Base-by-base conservation (phyloP, 257 asterid species). In the Fraxinus excelsior region DNA sequence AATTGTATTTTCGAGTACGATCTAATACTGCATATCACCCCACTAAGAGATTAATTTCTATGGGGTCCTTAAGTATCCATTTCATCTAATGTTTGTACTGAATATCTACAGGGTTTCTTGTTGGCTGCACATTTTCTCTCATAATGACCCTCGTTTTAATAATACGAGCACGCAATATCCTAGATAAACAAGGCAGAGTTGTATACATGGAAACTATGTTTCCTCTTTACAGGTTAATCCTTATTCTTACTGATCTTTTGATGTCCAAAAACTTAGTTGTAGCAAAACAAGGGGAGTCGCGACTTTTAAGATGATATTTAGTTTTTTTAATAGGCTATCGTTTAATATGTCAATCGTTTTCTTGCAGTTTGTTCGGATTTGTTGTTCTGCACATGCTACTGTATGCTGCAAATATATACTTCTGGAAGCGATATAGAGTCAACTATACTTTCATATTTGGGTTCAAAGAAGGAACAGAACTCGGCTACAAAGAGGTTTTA, bases 181-280 rank as follows among this genome's bases (percentile, higher is more conserved):
- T 87, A 4, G 86, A 84, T 65, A 74, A 82, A 51, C 79, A 65
- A 14, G 90, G 86, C 29, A 79, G 87, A 44, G 60, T n/a, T 5
- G 7, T 84, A 56, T 89, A 89, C 80, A 87, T 89, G 94, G 87
- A 84, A 51, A 87, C 89, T 56, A 84, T 89, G 89, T 87, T 86
- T 72, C 94, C 91, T 32, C 91, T 89, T 76, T 89, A 89, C 80
- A 89, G 90, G 94, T 89, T 23, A 38, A 66, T 23, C 42, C 49
- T 31, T 37, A 1, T 31, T 53, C 64, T 40, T 29, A 5, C 11
- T 40, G 46, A 40, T 40, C 46, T 40, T 11, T 11, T 40, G 14
- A 71, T 66, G 56, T 75, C 71, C 72, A 40, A 49, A 51, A 42
- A n/a, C 14, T 53, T 5, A 51, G 60, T 26, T 58, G 21, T 60